phyloP scores from a whole-genome alignment of 768 basidiomycete species.

The Strobilomyces confusus region DNA sequence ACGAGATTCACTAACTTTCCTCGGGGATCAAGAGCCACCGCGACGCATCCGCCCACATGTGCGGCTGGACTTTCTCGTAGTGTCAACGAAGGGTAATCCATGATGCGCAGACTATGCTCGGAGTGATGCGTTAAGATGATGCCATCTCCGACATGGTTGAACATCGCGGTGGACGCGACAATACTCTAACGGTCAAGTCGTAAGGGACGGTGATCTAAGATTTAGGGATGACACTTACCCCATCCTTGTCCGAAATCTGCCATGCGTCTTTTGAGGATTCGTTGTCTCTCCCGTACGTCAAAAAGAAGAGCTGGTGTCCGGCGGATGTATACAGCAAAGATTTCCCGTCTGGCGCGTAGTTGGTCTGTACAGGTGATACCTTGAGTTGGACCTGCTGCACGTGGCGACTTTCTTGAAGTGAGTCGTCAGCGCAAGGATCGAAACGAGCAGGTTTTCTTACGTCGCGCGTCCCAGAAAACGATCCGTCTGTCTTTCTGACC shows the following conservation, averaged over 20 bases:
- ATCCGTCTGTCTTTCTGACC: conserved; percentile 71
- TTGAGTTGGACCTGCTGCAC: conserved; percentile 59
- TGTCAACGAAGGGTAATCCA: conserved; percentile 63
- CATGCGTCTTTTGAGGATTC: conserved; percentile 52
- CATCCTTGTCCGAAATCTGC: conserved; percentile 35
- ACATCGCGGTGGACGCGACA: conserved; percentile 61
- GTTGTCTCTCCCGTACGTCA: conserved; percentile 53
- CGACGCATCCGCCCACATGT: conserved; percentile 77
- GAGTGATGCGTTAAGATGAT: conserved; percentile 62
- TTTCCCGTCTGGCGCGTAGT: conserved; percentile 70
- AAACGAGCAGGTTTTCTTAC: conserved; percentile 38
- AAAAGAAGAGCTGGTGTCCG: conserved; percentile 56
- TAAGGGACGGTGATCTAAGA: background rate
- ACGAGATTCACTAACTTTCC: conserved; percentile 45
- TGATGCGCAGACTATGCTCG: conserved; percentile 61
- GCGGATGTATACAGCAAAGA: conserved; percentile 60
- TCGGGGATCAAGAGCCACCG: conserved; percentile 75
- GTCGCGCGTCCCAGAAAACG: conserved; percentile 83
- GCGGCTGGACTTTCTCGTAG: conserved; percentile 62
- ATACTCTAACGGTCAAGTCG: conserved; percentile 34
- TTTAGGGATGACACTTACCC: conserved; percentile 2
- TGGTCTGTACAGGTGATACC: conserved; percentile 58
- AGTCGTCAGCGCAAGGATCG: conserved; percentile 5
- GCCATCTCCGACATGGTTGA: conserved; percentile 73
- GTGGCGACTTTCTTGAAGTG: conserved; percentile 58